Conservation (phyloP, 768 basidiomycete genomes). For the Boletus subparvulus region DNA sequence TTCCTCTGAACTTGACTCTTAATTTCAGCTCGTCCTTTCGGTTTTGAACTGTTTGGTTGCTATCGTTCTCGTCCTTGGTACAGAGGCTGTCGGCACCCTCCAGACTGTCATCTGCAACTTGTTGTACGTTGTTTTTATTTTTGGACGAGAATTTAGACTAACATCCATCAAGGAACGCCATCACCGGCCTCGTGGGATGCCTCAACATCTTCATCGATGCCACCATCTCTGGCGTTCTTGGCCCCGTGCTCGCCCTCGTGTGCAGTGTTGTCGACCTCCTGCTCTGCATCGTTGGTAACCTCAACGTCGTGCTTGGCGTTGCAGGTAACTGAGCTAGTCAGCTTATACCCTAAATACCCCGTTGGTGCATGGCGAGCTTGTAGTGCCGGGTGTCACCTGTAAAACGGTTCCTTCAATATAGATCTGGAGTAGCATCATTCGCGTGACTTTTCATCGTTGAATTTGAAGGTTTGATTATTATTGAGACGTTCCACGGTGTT, state of each 20-base stretch:
- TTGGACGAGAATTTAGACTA: neutral
- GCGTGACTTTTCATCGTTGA: too few relatives aligned
- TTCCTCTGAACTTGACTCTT: neutral
- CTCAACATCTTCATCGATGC: constrained; percentile 7
- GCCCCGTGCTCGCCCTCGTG: constrained; percentile 8
- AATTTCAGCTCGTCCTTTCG: constrained; percentile 2
- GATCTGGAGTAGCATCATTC: neutral
- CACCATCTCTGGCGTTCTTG: constrained; percentile 5
- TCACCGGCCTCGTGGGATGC: constrained; percentile 11
- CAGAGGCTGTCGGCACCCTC: neutral
- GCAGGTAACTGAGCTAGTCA: neutral
- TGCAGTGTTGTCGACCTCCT: neutral
- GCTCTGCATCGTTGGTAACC: neutral
- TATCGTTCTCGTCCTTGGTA: neutral
- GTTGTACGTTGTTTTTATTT: constrained; percentile 8
- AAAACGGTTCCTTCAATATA: neutral
- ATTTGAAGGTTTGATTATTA: too few relatives aligned
- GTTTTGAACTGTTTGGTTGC: constrained; percentile 9
- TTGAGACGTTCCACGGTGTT: too few relatives aligned
- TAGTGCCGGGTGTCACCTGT: constrained; percentile 8
- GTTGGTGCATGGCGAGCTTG: constrained; percentile 13
- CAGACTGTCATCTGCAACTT: constrained; percentile 3
- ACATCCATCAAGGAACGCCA: neutral
- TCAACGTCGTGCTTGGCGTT: neutral
- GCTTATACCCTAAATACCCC: neutral